These are phyloP conservation scores for Nepenthes gracilis DNA, from an alignment of 148 eudicot genomes.

Conservation along the genomic window DNA sequence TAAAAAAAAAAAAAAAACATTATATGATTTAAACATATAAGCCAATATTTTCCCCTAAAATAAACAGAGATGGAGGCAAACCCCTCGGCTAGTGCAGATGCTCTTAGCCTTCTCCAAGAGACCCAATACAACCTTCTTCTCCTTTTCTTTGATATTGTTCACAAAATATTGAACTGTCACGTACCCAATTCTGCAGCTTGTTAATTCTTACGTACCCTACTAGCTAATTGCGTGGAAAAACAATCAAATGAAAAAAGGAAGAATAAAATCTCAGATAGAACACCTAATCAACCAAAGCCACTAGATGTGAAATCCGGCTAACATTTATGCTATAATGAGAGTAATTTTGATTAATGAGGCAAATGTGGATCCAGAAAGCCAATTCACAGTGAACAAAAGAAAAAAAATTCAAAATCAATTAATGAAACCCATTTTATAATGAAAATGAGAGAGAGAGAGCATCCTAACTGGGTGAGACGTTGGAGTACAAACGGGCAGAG, in stretches of 20 bases:
- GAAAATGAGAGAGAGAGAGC: not conserved
- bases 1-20: too few species aligned
- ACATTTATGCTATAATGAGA: too few species aligned
- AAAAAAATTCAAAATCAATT: not conserved
- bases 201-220: too few species aligned
- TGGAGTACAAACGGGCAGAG: too few species aligned
- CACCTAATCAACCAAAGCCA: too few species aligned
- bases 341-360: too few species aligned
- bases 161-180: conserved; percentile 14
- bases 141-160: conserved; percentile 12
- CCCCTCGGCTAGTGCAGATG: conserved; percentile 23
- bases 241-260: too few species aligned
- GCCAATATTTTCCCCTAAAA: not conserved
- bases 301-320: too few species aligned
- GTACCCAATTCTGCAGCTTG: not conserved
- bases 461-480: conserved; percentile 15
- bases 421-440: not conserved
- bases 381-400: not conserved
- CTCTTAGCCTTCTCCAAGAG: conserved; percentile 26
- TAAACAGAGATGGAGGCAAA: conserved; percentile 1
- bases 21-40: not conserved
- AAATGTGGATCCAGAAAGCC: too few species aligned
- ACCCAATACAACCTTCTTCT: conserved; percentile 16
- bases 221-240: too few species aligned
- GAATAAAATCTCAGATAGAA: too few species aligned